Conservation (phyloP, 371 early-diverging fungal species). For the Mucor sp. region DNA sequence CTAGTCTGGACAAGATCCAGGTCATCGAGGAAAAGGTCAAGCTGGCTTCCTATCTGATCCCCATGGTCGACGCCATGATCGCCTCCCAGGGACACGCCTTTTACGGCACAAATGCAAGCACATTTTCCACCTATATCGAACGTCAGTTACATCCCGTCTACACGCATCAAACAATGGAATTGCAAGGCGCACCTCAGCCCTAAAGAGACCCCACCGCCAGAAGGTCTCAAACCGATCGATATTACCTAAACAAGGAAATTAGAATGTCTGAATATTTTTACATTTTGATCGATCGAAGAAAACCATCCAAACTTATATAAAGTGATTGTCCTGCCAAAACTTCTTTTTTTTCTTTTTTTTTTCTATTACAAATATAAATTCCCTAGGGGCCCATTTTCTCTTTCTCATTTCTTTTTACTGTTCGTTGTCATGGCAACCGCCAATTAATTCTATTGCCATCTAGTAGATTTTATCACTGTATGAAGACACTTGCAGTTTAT, state of each 20-base stretch:
- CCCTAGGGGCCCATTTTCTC: not conserved
- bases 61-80: constrained; percentile 68
- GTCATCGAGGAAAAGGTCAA: constrained; percentile 54
- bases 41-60: constrained; percentile 56
- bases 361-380: not conserved
- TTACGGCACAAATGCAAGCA: constrained; percentile 59
- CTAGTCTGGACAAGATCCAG: constrained; percentile 42
- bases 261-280: not conserved
- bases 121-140: constrained; percentile 61
- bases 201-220: not conserved
- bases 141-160: constrained; percentile 59
- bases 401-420: not conserved
- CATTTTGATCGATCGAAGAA: not conserved
- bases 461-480: not conserved
- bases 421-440: not conserved
- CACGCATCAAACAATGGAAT: constrained; percentile 35
- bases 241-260: not conserved
- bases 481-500: not conserved
- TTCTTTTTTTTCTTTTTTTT: not conserved
- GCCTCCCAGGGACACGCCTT: constrained; percentile 62
- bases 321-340: not conserved
- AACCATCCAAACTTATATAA: not conserved
- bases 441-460: not conserved
- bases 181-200: constrained; percentile 16
- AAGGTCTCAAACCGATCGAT: constrained; percentile 4